Percentiles rank a stretch among this genome's conserved stretches.
phyloP scores from a whole-genome alignment of 2,329 filamentous ascomycete genomes.

The Mycosphaerella sp. region DNA sequence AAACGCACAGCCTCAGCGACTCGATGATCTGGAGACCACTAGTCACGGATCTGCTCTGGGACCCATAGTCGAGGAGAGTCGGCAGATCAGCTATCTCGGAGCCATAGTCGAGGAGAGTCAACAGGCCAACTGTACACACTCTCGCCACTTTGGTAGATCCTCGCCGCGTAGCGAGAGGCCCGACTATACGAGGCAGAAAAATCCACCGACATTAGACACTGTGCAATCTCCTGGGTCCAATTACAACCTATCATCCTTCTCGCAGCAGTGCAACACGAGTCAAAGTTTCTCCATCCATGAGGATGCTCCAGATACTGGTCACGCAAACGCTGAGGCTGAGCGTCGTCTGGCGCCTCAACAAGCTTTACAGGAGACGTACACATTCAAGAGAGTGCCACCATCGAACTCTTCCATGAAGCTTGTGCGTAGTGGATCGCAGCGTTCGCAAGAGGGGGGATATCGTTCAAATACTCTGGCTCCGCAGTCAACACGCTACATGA shows the following conservation, averaged over 20 bases:
- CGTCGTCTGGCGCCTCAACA: background rate
- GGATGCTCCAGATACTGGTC: background rate
- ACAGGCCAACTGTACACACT: background rate
- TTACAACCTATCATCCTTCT: background rate
- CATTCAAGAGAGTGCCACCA: constrained; percentile 20
- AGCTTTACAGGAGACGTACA: constrained; percentile 1
- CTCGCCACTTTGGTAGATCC: background rate
- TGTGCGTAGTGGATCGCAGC: constrained; percentile 5
- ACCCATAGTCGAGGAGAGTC: background rate
- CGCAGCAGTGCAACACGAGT: constrained; percentile 1
- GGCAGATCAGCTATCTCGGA: background rate
- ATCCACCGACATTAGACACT: background rate
- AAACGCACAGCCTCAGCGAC: background rate
- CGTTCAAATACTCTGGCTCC: background rate
- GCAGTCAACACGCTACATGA: constrained; percentile 2
- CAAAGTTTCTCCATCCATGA: constrained; percentile 1
- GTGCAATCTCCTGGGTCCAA: background rate
- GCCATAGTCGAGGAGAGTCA: background rate
- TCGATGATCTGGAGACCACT: no score
- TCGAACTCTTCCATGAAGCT: constrained; percentile 28
- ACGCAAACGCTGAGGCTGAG: background rate
- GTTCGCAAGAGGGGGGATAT: background rate
- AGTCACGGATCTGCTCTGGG: background rate
- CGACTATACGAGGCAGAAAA: background rate
- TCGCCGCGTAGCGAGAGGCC: background rate